phyloP scores from a whole-genome alignment of 1,284 basidiomycete species.

The Ustilago shanxiensis region DNA sequence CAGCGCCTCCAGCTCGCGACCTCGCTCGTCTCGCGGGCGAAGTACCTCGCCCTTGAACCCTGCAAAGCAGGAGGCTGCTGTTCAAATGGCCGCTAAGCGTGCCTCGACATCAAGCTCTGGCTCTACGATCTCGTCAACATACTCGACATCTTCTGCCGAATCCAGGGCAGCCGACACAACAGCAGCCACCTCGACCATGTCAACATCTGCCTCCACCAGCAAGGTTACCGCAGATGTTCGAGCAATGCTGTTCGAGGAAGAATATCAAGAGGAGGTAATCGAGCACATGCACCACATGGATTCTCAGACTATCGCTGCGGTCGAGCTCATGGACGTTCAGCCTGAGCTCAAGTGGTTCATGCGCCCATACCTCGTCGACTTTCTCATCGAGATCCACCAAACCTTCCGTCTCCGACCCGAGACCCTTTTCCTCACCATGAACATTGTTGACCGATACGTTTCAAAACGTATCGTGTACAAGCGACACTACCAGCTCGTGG shows the following conservation, averaged over 20 bases:
- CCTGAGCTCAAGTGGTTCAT: constrained; percentile 88
- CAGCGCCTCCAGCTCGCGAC: constrained; percentile 33
- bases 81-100: constrained; percentile 48
- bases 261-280: constrained; percentile 92
- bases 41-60: constrained; percentile 46
- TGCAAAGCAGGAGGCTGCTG: constrained; percentile 42
- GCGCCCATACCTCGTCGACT: constrained; percentile 99
- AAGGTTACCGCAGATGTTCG: constrained; percentile 38
- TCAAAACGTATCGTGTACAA: constrained; percentile 98
- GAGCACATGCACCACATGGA: constrained; percentile 97
- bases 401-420: constrained; percentile 90
- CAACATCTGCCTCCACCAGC: constrained; percentile 22
- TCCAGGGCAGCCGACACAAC: constrained; percentile 43
- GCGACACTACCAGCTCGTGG: constrained; percentile 99
- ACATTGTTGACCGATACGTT: constrained; percentile 99
- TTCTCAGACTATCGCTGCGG: constrained; percentile 86
- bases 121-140: constrained; percentile 33
- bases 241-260: constrained; percentile 78
- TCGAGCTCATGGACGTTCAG: constrained; percentile 97
- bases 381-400: constrained; percentile 98
- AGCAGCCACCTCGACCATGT: constrained; percentile 42
- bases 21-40: constrained; percentile 41
- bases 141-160: constrained; percentile 29
- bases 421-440: constrained; percentile 96
- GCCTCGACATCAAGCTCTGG: constrained; percentile 38